Conservation (phyloP, 768 basidiomycete species). For the Steccherinum ochraceum region DNA sequence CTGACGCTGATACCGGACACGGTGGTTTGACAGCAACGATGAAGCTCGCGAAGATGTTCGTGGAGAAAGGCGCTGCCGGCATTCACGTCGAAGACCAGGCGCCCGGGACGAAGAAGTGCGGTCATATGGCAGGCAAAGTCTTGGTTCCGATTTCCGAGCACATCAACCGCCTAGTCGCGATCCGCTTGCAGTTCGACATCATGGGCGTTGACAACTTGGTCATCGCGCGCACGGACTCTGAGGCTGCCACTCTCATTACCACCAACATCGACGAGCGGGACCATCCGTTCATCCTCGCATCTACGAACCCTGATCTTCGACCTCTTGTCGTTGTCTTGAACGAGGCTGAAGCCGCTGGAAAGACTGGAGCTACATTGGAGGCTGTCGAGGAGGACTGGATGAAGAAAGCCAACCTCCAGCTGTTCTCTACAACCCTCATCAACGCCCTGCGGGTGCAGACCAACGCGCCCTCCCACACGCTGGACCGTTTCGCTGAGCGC, state of each 20-base stretch:
- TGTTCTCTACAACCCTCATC: slow-evolving; percentile 71
- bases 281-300: slow-evolving; percentile 93
- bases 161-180: slow-evolving; percentile 95
- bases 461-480: slow-evolving; percentile 37
- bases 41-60: slow-evolving; percentile 98
- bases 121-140: slow-evolving; percentile 94
- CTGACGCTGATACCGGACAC: slow-evolving; percentile 97
- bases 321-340: slow-evolving; percentile 78
- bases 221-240: slow-evolving; percentile 93
- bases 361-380: slow-evolving; percentile 75
- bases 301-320: slow-evolving; percentile 64
- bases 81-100: slow-evolving; percentile 99
- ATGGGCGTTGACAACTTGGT: slow-evolving; percentile 96
- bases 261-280: slow-evolving; percentile 97
- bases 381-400: slow-evolving; percentile 88
- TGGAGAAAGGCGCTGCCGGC: slow-evolving; percentile 96
- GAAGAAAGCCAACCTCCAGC: slow-evolving; percentile 64
- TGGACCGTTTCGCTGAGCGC: slow-evolving; percentile 58
- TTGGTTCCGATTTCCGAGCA: slow-evolving; percentile 97
- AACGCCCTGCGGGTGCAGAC: slow-evolving; percentile 55
- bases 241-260: slow-evolving; percentile 95
- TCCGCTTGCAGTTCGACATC: slow-evolving; percentile 95
- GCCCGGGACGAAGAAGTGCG: slow-evolving; percentile 94
- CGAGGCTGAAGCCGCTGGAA: slow-evolving; percentile 77
- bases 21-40: slow-evolving; percentile 97